Evolutionary conservation across 768 basidiomycete species (phyloP).

Genomic region (Phaeolepiota aurea): DNA sequence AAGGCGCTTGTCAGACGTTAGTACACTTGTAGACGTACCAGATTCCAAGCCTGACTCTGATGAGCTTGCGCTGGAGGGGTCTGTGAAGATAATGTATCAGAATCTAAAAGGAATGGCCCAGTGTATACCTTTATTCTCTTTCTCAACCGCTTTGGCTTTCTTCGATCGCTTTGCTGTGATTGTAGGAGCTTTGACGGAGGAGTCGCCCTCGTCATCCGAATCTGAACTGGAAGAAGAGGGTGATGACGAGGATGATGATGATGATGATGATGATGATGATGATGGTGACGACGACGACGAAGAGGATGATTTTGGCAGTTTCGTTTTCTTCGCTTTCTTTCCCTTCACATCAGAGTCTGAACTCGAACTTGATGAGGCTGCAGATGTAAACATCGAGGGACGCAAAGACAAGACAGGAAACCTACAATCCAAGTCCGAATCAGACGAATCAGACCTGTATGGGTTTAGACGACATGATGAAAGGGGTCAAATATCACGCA

Average conservation of each 20-base stretch:
- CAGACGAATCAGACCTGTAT: constrained; percentile 6
- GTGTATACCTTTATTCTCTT: too few species aligned
- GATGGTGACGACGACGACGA: constrained; percentile 8
- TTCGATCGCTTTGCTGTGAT: constrained; percentile 5
- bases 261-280: constrained; percentile 6
- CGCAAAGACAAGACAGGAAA: not conserved
- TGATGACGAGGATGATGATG: constrained; percentile 16
- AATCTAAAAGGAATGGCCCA: too few species aligned
- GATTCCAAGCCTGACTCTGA: constrained; percentile 25
- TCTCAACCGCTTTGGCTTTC: not conserved
- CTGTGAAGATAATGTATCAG: constrained; percentile 1
- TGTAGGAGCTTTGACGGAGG: constrained; percentile 3
- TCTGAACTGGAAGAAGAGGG: constrained; percentile 13
- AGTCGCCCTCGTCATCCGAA: constrained; percentile 16
- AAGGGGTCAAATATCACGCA: constrained; percentile 7
- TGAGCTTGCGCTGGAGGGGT: constrained; percentile 12
- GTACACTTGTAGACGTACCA: constrained; percentile 7
- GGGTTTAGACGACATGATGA: not conserved
- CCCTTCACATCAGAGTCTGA: not conserved
- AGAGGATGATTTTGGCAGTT: not conserved
- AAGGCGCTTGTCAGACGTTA: not conserved
- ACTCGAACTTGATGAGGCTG: constrained; percentile 5
- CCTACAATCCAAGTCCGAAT: constrained; percentile 15
- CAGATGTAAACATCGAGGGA: not conserved
- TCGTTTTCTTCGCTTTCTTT: not conserved